phyloP scores from a whole-genome alignment of 352 stramenopile species.

The Elongisporangium undulatum region DNA sequence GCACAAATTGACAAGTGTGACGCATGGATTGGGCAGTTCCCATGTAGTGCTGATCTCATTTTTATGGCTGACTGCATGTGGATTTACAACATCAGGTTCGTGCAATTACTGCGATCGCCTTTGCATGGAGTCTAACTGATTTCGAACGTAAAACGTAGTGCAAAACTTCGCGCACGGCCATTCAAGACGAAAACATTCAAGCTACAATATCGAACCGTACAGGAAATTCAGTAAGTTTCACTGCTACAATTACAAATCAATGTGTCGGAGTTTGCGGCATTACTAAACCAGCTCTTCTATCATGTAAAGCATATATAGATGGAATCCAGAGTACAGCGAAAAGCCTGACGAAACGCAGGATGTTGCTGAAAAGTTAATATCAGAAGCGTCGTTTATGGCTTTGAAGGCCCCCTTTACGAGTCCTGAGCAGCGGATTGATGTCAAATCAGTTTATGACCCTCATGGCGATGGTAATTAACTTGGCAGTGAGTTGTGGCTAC shows the following conservation, averaged over 20 bases:
- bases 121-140: neutral
- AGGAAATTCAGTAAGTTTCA: constrained; percentile 17
- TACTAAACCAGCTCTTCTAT: constrained; percentile 3
- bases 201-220: constrained; percentile 9
- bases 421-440: constrained; percentile 8
- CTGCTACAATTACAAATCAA: constrained; percentile 1
- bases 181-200: constrained; percentile 22
- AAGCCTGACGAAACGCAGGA: constrained; percentile 7
- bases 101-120: neutral
- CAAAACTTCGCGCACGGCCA: constrained; percentile 22
- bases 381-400: constrained; percentile 20
- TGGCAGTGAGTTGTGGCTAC: neutral
- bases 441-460: constrained; percentile 24
- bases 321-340: constrained; percentile 5
- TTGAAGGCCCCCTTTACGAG: constrained; percentile 15
- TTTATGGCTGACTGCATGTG: constrained; percentile 31
- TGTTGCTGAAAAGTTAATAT: constrained; percentile 17
- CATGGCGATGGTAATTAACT: constrained; percentile 9
- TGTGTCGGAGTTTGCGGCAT: constrained; percentile 2
- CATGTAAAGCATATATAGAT: constrained; percentile 9
- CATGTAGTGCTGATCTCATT: constrained; percentile 24
- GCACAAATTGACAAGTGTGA: constrained; percentile 20
- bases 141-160: constrained; percentile 2
- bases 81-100: constrained; percentile 31
- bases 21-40: constrained; percentile 40